A percentile compares a stretch with the other conserved stretches of the same genome.
phyloP scores from a whole-genome alignment of 345 rosid species.

The Salix exigua region DNA sequence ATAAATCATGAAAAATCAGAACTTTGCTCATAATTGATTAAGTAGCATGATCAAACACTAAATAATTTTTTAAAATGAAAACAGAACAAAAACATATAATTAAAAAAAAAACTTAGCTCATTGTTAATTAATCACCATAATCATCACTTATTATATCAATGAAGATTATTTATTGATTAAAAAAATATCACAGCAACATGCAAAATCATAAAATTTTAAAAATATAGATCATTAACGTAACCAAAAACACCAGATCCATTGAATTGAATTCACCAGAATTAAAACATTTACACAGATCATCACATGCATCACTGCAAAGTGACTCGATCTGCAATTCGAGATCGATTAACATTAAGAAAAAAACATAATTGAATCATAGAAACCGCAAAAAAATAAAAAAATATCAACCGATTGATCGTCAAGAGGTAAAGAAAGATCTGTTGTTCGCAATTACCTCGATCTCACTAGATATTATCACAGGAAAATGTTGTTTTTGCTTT shows the following conservation, averaged over 20 bases:
- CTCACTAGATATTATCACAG: not conserved
- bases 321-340: not conserved
- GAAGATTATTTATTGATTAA: not conserved
- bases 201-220: not conserved
- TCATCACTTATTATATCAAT: not conserved
- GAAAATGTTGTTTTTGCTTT: not conserved
- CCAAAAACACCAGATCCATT: slow-evolving; percentile 15
- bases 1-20: not conserved
- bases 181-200: not conserved
- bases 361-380: not conserved
- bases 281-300: not conserved
- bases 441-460: slow-evolving; percentile 7
- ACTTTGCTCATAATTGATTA: not conserved
- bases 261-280: slow-evolving; percentile 15
- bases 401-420: not conserved
- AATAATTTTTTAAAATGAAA: not conserved
- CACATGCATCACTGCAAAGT: not conserved
- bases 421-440: not conserved
- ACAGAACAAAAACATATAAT: too few relatives aligned
- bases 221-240: not conserved
- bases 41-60: not conserved
- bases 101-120: not conserved
- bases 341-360: not conserved
- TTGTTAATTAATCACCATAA: not conserved
- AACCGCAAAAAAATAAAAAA: not conserved